Evolutionary conservation across 352 stramenopile species (phyloP).

Genomic region (Globisporangium polare): DNA sequence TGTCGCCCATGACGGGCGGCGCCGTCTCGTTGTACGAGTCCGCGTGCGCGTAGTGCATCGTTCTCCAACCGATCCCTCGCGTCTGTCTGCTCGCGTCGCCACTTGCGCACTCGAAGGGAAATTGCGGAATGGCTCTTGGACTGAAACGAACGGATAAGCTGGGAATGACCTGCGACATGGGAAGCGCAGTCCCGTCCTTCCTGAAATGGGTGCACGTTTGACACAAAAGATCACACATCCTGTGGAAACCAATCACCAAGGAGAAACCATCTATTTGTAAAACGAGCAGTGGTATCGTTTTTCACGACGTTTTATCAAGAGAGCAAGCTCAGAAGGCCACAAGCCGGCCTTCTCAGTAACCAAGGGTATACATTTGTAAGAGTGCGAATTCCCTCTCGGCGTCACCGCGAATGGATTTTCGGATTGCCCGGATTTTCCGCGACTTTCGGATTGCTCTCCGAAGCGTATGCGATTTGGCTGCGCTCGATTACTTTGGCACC

Average conservation of each 20-base stretch:
- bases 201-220: background rate
- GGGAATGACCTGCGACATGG: background rate
- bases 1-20: background rate
- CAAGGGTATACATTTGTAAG: background rate
- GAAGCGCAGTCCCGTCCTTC: no score
- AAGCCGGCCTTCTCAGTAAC: background rate
- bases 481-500: no score
- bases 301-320: background rate
- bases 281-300: background rate
- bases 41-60: slow-evolving; percentile 3
- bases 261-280: background rate
- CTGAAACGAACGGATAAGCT: background rate
- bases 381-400: background rate
- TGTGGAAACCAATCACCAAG: background rate
- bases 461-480: no score
- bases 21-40: background rate
- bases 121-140: slow-evolving; percentile 2
- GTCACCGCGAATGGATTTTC: slow-evolving; percentile 2
- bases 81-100: no score
- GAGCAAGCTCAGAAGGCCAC: no score
- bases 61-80: background rate
- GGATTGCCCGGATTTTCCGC: background rate
- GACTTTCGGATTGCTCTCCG: background rate
- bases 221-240: background rate
- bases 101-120: slow-evolving; percentile 6